phyloP scores from a whole-genome alignment of 148 eudicot species.

The Cornus kousa region DNA sequence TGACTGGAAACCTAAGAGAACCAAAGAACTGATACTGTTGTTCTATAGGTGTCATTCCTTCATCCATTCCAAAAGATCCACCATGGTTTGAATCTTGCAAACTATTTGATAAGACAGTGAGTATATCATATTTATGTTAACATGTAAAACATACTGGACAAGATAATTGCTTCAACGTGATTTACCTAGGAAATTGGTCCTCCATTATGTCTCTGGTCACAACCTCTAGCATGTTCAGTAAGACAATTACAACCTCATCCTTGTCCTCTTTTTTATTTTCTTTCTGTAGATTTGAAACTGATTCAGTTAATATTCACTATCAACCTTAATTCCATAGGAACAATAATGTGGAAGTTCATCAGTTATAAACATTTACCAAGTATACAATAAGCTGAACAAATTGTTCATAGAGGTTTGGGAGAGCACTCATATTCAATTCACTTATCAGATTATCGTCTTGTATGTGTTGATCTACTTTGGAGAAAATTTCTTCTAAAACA shows the following conservation, averaged over 20 bases:
- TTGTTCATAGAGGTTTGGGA: slow-evolving; percentile 50
- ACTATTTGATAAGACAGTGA: slow-evolving; percentile 24
- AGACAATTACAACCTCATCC: slow-evolving; percentile 52
- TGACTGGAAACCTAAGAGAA: slow-evolving; percentile 52
- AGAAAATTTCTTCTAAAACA: slow-evolving; percentile 50
- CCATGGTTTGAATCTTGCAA: slow-evolving; percentile 60
- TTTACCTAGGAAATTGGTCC: slow-evolving; percentile 49
- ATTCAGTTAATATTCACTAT: neutral
- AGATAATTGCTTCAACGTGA: slow-evolving; percentile 4
- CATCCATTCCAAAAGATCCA: slow-evolving; percentile 46
- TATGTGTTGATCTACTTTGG: slow-evolving; percentile 51
- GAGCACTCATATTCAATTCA: slow-evolving; percentile 51
- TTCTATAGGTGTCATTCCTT: slow-evolving; percentile 50
- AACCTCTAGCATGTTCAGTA: slow-evolving; percentile 63
- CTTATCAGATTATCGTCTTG: slow-evolving; percentile 36
- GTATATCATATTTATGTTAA: slow-evolving; percentile 10
- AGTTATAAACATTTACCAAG: slow-evolving; percentile 38
- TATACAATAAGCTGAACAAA: slow-evolving; percentile 55
- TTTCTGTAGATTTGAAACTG: slow-evolving; percentile 30
- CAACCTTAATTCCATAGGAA: neutral
- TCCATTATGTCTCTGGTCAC: slow-evolving; percentile 70
- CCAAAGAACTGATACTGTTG: slow-evolving; percentile 47
- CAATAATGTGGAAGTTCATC: neutral
- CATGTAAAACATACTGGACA: neutral
- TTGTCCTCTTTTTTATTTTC: slow-evolving; percentile 54